phyloP scores from a whole-genome alignment of 805 yeast genomes.

The Cyberlindnera japonica region DNA sequence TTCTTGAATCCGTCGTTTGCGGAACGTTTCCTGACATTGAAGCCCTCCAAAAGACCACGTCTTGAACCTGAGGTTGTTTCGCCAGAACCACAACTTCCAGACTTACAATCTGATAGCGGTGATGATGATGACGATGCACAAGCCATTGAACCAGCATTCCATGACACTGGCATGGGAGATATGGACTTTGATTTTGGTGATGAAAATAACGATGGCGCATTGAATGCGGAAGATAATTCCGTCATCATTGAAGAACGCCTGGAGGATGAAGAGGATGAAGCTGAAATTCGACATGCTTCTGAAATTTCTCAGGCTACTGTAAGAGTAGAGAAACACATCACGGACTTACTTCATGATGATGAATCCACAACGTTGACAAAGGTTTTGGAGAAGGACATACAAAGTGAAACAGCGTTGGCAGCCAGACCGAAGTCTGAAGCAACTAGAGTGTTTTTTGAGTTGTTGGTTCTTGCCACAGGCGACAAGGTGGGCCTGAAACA shows the following conservation, averaged over 20 bases:
- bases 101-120: slow-evolving; percentile 14
- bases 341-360: not conserved
- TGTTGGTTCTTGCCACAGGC: slow-evolving; percentile 75
- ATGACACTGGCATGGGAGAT: slow-evolving; percentile 19
- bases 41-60: slow-evolving; percentile 23
- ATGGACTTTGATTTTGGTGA: slow-evolving; percentile 34
- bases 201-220: slow-evolving; percentile 22
- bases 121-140: slow-evolving; percentile 2
- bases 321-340: slow-evolving; percentile 33
- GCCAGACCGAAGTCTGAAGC: slow-evolving; percentile 51
- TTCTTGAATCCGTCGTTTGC: slow-evolving; percentile 19
- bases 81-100: slow-evolving; percentile 19
- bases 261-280: slow-evolving; percentile 23
- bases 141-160: slow-evolving; percentile 7
- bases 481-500: slow-evolving; percentile 67
- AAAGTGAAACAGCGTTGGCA: slow-evolving; percentile 30
- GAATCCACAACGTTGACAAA: slow-evolving; percentile 32
- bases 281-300: slow-evolving; percentile 3
- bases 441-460: slow-evolving; percentile 73
- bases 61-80: slow-evolving; percentile 13
- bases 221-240: slow-evolving; percentile 3
- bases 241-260: slow-evolving; percentile 16
- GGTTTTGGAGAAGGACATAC: slow-evolving; percentile 33
- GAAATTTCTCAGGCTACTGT: slow-evolving; percentile 43
- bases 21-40: slow-evolving; percentile 10